Evolutionary conservation across 108 stramenopile species (phyloP).

Genomic region (Nitzschia sp.): DNA sequence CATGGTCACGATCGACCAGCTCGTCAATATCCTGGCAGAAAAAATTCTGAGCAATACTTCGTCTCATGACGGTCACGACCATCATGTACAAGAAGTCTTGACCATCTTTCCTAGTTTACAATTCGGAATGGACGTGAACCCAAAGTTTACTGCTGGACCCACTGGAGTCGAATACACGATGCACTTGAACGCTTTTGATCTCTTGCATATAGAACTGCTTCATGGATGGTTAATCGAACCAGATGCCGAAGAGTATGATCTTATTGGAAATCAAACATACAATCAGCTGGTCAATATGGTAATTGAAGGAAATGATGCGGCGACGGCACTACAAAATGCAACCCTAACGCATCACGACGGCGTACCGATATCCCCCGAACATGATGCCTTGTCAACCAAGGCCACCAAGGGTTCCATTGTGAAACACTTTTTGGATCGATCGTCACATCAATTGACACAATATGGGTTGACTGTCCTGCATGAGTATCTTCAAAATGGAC

Average conservation of each 20-base stretch:
- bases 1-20: constrained; percentile 73
- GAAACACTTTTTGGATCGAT: constrained; percentile 65
- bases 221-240: constrained; percentile 97
- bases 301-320: constrained; percentile 71
- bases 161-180: constrained; percentile 90
- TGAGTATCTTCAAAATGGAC: constrained; percentile 65
- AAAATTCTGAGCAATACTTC: constrained; percentile 41
- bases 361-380: not conserved
- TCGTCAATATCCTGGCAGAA: constrained; percentile 74
- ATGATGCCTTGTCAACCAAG: constrained; percentile 34
- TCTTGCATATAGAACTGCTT: constrained; percentile 85
- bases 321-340: constrained; percentile 24
- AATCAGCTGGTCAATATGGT: constrained; percentile 93
- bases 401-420: constrained; percentile 59
- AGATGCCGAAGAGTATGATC: constrained; percentile 50
- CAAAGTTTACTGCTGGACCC: constrained; percentile 79
- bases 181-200: constrained; percentile 89
- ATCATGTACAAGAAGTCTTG: constrained; percentile 79
- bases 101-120: constrained; percentile 84
- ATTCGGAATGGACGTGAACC: constrained; percentile 98
- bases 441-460: constrained; percentile 88
- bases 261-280: constrained; percentile 73
- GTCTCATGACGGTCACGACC: constrained; percentile 14
- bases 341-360: not conserved
- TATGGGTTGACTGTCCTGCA: constrained; percentile 81